Conservation (phyloP, 257 asterid genomes). For the Verbascum thapsus region DNA sequence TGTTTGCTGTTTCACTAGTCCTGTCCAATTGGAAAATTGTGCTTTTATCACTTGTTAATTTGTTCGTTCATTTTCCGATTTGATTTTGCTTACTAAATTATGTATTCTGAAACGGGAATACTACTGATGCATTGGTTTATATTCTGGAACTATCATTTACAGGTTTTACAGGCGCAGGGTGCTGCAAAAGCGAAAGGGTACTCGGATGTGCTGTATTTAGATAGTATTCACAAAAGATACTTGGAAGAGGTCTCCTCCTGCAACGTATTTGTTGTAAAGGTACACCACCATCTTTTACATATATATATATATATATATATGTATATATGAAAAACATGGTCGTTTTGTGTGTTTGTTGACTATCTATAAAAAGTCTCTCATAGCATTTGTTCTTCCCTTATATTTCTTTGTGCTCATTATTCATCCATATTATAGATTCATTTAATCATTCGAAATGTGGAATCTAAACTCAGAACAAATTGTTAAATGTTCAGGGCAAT, state of each 20-base stretch:
- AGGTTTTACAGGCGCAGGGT: constrained; percentile 93
- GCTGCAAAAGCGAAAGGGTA: constrained; percentile 93
- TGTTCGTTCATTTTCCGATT: neutral
- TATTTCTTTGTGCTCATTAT: neutral
- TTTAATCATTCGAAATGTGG: neutral
- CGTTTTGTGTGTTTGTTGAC: neutral
- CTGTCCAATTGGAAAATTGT: constrained; percentile 4
- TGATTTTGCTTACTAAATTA: constrained; percentile 5
- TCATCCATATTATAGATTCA: neutral
- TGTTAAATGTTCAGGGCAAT: constrained; percentile 43
- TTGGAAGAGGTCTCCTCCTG: constrained; percentile 97
- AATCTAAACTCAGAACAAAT: constrained; percentile 21
- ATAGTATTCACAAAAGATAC: constrained; percentile 70
- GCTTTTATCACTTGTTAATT: constrained; percentile 7
- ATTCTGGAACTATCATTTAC: constrained; percentile 19
- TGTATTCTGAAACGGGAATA: too few relatives aligned
- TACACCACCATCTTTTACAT: constrained; percentile 31
- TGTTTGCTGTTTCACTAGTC: constrained; percentile 10
- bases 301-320: too few relatives aligned
- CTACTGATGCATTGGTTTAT: constrained; percentile 4
- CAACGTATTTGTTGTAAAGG: constrained; percentile 94
- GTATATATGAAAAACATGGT: neutral
- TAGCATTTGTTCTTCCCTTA: neutral
- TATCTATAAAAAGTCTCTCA: neutral
- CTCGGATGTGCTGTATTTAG: constrained; percentile 90